Base-by-base conservation (phyloP, 2,329 filamentous ascomycete species). In the Trichophaea hybrida region DNA sequence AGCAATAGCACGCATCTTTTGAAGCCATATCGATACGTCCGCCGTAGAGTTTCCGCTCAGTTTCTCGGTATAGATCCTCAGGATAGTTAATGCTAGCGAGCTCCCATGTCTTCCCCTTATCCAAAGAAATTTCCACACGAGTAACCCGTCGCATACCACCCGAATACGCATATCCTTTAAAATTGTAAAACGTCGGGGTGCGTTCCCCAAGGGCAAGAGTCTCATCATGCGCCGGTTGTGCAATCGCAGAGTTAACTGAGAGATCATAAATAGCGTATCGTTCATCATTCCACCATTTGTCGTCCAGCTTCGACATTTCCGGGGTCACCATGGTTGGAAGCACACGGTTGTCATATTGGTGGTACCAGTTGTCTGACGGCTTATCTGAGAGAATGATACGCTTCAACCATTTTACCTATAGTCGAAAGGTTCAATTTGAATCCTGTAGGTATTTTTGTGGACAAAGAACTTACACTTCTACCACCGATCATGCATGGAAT, bases 341-440 rank as follows among this genome's bases (percentile, higher is more conserved):
- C 1, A 96, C 88, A 60, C 88, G 77, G 70, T 96, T 96, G 71
- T 96, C 90, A 72, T 93, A 90, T 63, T 94, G 88, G 71, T 96
- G 90, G 68, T 95, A 95, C 88, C 88, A 94, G 69, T 94, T 95
- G 64, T 91, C 84, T 69, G 88, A 94, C 0, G 89, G 88, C 31
- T 78, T 75, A 7, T 83, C 79, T 0, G 88, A 91, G 55, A 96
- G 72, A 48, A 89, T 85, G 61, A 96, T 78, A 65, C 78, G 83
- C 74, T 84, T 91, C 60, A 96, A 71, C 90, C 90, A 96, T 72
- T 96, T 96, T 24, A 24, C 24, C 24, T 24, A 24, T 24, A 24
- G 24, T 24, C 3, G 24, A 24, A 24, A 24, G 24, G 24, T 3
- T 24, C 24, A 24, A 3, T 24, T 24, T 24, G 24, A 24, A 24